These are phyloP conservation scores for Trametopsis cervina DNA, from an alignment of 768 basidiomycete genomes.

Conservation along the genomic window DNA sequence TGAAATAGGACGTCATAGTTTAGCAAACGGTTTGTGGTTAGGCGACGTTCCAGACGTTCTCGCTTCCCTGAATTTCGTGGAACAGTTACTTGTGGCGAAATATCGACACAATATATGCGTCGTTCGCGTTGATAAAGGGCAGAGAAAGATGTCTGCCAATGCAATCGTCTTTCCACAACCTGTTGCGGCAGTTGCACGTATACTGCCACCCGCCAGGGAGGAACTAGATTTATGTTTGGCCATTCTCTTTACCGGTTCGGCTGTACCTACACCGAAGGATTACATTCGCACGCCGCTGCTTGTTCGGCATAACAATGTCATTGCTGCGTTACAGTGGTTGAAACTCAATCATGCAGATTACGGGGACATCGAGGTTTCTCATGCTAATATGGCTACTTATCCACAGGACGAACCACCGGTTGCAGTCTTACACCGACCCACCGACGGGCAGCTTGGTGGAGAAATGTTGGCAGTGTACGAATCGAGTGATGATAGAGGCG, in stretches of 20 bases:
- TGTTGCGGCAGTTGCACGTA: too few relatives aligned
- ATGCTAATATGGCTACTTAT: not conserved
- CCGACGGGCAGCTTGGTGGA: constrained; percentile 14
- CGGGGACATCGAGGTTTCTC: not conserved
- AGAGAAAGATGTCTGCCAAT: constrained; percentile 29
- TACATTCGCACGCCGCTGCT: constrained; percentile 18
- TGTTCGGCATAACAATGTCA: constrained; percentile 18
- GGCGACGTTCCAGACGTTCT: constrained; percentile 4
- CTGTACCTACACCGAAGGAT: constrained; percentile 21
- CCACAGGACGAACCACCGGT: constrained; percentile 18
- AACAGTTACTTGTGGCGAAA: constrained; percentile 14
- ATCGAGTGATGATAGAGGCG: too few relatives aligned
- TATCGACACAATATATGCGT: too few relatives aligned
- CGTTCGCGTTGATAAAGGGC: constrained; percentile 5
- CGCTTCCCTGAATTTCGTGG: not conserved
- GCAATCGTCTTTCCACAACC: constrained; percentile 26
- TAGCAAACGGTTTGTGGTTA: constrained; percentile 7
- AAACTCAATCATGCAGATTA: constrained; percentile 12
- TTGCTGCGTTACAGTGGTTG: constrained; percentile 17
- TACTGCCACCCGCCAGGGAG: constrained; percentile 11
- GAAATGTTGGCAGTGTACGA: constrained; percentile 17
- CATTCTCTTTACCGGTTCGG: constrained; percentile 25
- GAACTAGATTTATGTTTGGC: constrained; percentile 20
- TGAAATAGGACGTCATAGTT: too few relatives aligned
- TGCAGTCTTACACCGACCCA: constrained; percentile 9